phyloP scores from a whole-genome alignment of 345 rosid genomes.

The Salix suchowensis region DNA sequence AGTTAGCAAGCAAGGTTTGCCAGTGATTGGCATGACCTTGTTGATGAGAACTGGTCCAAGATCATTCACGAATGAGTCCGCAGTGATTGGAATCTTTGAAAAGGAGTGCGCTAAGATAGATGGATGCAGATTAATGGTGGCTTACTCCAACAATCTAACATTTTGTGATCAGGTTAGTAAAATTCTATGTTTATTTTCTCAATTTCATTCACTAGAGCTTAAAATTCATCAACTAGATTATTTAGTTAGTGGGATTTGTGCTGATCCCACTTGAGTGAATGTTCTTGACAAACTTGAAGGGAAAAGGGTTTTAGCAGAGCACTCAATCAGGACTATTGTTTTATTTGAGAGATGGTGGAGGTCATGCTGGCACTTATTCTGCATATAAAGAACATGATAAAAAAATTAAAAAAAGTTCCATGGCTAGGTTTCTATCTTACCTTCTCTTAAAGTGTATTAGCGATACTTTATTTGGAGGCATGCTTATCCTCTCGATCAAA shows the following conservation, averaged over 20 bases:
- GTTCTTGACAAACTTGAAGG: not conserved
- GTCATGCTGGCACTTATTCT: too few species aligned
- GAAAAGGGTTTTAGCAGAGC: not conserved
- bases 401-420: too few species aligned
- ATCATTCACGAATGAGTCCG: slow-evolving; percentile 58
- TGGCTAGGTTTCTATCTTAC: too few species aligned
- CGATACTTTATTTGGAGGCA: too few species aligned
- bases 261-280: not conserved
- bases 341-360: too few species aligned
- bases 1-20: not conserved
- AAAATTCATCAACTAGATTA: not conserved
- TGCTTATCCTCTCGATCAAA: too few species aligned
- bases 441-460: too few species aligned
- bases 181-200: too few species aligned
- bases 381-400: too few species aligned
- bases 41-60: slow-evolving; percentile 69
- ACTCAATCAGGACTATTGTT: not conserved
- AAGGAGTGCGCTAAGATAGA: slow-evolving; percentile 49
- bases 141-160: slow-evolving; percentile 53
- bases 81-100: slow-evolving; percentile 38
- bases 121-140: slow-evolving; percentile 61
- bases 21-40: slow-evolving; percentile 53
- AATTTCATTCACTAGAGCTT: not conserved
- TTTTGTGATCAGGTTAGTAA: slow-evolving; percentile 61
- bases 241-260: not conserved